Percentiles rank a stretch among this genome's conserved stretches.
These are phyloP conservation scores for Dillenia suffruticosa DNA, from an alignment of 164 flowering plant genomes.

Conservation along the genomic window DNA sequence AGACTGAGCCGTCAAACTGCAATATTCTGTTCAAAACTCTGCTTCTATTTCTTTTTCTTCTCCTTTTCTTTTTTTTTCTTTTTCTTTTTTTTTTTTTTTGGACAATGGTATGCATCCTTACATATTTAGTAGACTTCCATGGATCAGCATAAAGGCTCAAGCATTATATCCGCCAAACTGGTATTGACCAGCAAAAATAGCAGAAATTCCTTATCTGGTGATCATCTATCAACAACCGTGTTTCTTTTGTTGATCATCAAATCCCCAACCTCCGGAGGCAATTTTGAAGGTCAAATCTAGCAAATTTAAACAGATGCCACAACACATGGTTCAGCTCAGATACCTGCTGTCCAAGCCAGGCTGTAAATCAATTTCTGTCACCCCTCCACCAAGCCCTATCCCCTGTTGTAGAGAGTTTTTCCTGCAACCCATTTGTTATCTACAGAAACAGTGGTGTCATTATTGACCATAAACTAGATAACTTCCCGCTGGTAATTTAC, in stretches of 20 bases:
- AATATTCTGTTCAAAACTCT: no score
- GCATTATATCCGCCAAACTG: not conserved
- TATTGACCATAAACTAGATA: no score
- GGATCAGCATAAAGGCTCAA: conserved; percentile 1
- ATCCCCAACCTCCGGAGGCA: conserved; percentile 42
- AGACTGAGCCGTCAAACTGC: no score
- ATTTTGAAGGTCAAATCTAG: not conserved
- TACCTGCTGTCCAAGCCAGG: conserved; percentile 25
- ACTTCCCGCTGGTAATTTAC: no score
- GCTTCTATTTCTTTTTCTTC: not conserved
- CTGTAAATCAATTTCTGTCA: conserved; percentile 21
- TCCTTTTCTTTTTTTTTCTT: not conserved
- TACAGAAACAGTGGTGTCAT: conserved; percentile 3
- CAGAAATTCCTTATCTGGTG: conserved; percentile 1
- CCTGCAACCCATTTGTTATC: conserved; percentile 23
- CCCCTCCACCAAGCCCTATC: conserved; percentile 20
- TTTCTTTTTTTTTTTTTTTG: no score
- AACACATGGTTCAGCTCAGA: not conserved
- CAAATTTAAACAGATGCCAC: not conserved
- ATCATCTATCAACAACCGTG: not conserved
- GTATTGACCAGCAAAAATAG: conserved; percentile 1
- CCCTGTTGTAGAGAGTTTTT: conserved; percentile 17
- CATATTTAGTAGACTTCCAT: not conserved
- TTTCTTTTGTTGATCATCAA: conserved; percentile 22
- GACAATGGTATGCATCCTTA: no score